Base-by-base conservation (phyloP, 1,284 basidiomycete species). In the Quambalaria eucalypti region DNA sequence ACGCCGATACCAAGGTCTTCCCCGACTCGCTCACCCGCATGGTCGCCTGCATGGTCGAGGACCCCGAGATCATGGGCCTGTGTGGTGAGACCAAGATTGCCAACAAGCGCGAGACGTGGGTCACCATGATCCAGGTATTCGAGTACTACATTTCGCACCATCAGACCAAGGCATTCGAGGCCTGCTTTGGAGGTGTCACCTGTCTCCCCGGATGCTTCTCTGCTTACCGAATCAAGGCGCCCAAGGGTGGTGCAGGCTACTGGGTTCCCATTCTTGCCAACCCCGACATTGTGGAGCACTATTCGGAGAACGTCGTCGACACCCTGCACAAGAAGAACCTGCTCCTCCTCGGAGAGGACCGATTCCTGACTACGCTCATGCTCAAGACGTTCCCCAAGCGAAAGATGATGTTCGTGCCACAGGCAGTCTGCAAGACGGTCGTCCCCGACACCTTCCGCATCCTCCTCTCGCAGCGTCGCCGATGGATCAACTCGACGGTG, bases 121-220 rank as follows among this genome's bases (percentile, higher is more conserved):
- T 79, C 16, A 79, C 78, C 16, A 78, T 78, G 78, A 79, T 79
- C 48, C 78, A 79, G 71, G 77, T 78, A 87, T 97, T 97, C 77
- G 93, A 97, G 78, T 98, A 98, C 78, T 97, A 97, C 81, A 96
- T 97, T 77, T 97, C 93, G 14, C 93, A 98, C 76, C 95, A 98
- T 78, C 83, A 91, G 81, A 95, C 78, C 68, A 74, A 78, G 65
- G 77, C 77, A 2, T 79, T 77, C 64, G 78, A 78, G 62, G 70
- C 77, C 2, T 77, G 73, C 76, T 78, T 67, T 51, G 78, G 77
- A 52, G 77, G 77, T 66, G 77, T 79, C 26, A 78, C 78, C 25
- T 78, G 78, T 62, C 62, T 78, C 28, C 77, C 78, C n/a, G 78
- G 77, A 23, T 79, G 78, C 61, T 78, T 78, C 73, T 77, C 74